Evolutionary conservation across 1,284 basidiomycete species (phyloP).

Genomic region (Ceratobasidium sp.): DNA sequence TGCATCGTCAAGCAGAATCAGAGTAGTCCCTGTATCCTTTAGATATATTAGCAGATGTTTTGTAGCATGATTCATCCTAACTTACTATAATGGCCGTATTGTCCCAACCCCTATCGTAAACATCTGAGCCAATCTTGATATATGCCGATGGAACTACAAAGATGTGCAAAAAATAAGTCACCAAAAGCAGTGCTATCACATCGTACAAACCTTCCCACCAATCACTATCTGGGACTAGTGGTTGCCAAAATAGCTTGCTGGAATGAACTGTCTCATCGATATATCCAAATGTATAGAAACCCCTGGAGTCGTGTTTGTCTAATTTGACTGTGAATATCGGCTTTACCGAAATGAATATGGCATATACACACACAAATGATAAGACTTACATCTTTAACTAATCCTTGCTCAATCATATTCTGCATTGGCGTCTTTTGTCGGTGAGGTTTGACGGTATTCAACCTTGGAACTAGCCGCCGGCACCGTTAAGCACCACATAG

Average conservation of each 20-base stretch:
- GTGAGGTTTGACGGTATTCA: constrained; percentile 46
- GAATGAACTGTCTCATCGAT: constrained; percentile 37
- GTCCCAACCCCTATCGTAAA: constrained; percentile 37
- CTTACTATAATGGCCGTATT: constrained; percentile 41
- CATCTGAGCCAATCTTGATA: constrained; percentile 30
- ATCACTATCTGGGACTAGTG: constrained; percentile 20
- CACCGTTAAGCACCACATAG: neutral
- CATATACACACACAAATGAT: neutral
- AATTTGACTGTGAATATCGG: constrained; percentile 50
- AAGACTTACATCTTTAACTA: constrained; percentile 37
- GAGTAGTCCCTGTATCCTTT: constrained; percentile 47
- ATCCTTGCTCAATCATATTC: constrained; percentile 48
- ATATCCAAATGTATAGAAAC: constrained; percentile 49
- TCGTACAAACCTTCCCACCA: constrained; percentile 42
- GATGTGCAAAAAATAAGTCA: constrained; percentile 10
- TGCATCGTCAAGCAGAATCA: constrained; percentile 48
- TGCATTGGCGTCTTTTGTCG: constrained; percentile 48
- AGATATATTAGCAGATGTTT: neutral
- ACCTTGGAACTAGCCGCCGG: constrained; percentile 13
- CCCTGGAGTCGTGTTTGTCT: constrained; percentile 47
- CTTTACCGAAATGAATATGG: neutral
- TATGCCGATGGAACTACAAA: constrained; percentile 30
- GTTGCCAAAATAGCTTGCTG: constrained; percentile 36
- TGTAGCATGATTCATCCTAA: neutral
- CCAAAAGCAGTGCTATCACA: neutral